Evolutionary conservation across 1,284 basidiomycete genomes (phyloP).

Genomic region (Phlebopus sp.): DNA sequence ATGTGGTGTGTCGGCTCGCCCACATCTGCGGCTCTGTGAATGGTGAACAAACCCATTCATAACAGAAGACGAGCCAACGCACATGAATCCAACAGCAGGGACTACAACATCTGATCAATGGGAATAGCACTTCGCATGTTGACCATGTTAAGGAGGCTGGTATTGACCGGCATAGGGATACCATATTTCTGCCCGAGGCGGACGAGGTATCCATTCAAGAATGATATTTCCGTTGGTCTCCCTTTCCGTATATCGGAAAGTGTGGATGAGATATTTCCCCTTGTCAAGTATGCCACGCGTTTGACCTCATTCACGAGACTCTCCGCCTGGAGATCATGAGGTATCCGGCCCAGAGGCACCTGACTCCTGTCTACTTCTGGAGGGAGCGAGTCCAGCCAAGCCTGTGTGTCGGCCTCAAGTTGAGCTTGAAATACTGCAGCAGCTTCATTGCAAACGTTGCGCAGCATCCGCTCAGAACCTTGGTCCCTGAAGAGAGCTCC

Average conservation of each 20-base stretch:
- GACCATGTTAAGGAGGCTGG: conserved; percentile 61
- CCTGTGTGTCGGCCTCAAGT: conserved; percentile 43
- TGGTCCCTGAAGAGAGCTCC: conserved; percentile 60
- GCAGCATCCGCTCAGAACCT: conserved; percentile 44
- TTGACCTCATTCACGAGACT: conserved; percentile 51
- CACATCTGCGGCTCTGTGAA: no score
- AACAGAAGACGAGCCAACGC: conserved; percentile 2
- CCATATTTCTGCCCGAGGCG: conserved; percentile 60
- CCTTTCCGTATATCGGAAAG: conserved; percentile 63
- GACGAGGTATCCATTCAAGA: conserved; percentile 84
- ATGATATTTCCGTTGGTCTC: conserved; percentile 73
- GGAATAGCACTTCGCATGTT: conserved; percentile 45
- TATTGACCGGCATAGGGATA: conserved; percentile 63
- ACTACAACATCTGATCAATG: conserved; percentile 40
- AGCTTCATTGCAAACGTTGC: conserved; percentile 59
- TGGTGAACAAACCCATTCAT: conserved; percentile 2
- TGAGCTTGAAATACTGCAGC: conserved; percentile 54
- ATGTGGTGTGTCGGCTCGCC: no score
- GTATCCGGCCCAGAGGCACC: conserved; percentile 39
- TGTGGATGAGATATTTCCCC: conserved; percentile 77
- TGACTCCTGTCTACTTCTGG: conserved; percentile 28
- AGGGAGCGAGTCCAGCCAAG: conserved; percentile 34
- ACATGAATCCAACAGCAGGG: conserved; percentile 5
- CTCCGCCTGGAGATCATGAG: conserved; percentile 38
- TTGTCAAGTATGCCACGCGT: conserved; percentile 55